Conservation (phyloP, 345 rosid genomes). For the Brassica incana region DNA sequence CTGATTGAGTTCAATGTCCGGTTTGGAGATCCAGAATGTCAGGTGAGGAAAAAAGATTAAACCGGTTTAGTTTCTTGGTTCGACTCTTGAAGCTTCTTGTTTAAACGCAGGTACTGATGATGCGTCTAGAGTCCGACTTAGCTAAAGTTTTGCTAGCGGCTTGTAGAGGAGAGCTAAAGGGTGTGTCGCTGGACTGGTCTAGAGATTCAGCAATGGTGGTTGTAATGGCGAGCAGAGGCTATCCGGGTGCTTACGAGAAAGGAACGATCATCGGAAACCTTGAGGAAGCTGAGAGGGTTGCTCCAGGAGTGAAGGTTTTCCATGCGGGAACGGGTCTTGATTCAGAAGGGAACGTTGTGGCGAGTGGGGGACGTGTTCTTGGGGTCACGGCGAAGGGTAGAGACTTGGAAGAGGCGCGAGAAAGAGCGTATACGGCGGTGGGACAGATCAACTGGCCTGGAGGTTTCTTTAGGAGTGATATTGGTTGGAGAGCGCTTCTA, state of each 20-base stretch:
- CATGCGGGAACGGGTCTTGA: conserved; percentile 82
- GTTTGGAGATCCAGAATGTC: conserved; percentile 99
- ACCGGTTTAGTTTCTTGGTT: neutral
- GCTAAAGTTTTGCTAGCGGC: conserved; percentile 85
- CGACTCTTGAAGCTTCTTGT: neutral
- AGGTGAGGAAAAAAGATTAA: conserved; percentile 44
- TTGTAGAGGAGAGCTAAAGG: conserved; percentile 66
- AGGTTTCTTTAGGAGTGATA: conserved; percentile 76
- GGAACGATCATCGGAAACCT: conserved; percentile 67
- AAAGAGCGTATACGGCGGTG: conserved; percentile 64
- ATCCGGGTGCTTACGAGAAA: conserved; percentile 80
- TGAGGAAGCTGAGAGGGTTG: conserved; percentile 68
- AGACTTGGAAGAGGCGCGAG: conserved; percentile 77
- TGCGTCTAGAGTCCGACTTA: conserved; percentile 80
- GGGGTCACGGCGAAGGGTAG: conserved; percentile 79
- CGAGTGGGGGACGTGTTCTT: conserved; percentile 86
- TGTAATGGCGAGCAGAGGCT: conserved; percentile 91
- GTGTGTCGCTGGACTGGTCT: conserved; percentile 74
- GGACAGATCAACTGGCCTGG: conserved; percentile 80
- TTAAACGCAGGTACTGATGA: conserved; percentile 71
- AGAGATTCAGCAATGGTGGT: conserved; percentile 89
- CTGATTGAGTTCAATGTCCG: conserved; percentile 97
- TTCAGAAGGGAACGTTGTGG: conserved; percentile 59
- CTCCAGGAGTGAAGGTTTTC: conserved; percentile 66
- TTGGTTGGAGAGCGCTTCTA: conserved; percentile 91